Percentiles rank a stretch among this genome's conserved stretches.
These are phyloP conservation scores for Anthracocystis panici-leucophaei DNA, from an alignment of 1,284 basidiomycete genomes.

Conservation along the genomic window DNA sequence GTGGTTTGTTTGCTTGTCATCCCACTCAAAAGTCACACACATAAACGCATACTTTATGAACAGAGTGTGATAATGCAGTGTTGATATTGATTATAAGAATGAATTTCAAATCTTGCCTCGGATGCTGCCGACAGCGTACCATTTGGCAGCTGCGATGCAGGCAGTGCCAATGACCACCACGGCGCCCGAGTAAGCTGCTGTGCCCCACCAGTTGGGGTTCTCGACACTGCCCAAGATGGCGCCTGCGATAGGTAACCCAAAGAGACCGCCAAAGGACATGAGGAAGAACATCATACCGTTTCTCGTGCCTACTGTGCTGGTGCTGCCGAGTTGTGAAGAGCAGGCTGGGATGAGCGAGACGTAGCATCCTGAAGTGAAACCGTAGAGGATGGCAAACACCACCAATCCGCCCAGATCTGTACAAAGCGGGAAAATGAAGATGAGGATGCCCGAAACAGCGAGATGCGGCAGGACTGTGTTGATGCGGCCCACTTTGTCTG, in stretches of 20 bases:
- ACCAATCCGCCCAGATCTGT: conserved; percentile 34
- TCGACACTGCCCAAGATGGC: conserved; percentile 37
- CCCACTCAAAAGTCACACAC: no score
- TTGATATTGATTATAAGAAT: no score
- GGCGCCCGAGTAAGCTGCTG: conserved; percentile 16
- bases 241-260: conserved; percentile 48
- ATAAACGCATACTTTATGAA: no score
- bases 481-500: conserved; percentile 67
- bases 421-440: conserved; percentile 53
- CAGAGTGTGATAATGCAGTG: no score
- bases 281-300: conserved; percentile 53
- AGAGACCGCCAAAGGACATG: conserved; percentile 42
- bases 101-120: conserved; percentile 29
- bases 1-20: background rate
- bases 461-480: conserved; percentile 68
- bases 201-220: conserved; percentile 39
- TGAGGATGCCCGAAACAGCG: conserved; percentile 55
- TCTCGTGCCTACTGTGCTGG: conserved; percentile 38
- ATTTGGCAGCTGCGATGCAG: conserved; percentile 25
- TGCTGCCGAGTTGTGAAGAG: conserved; percentile 40
- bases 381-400: conserved; percentile 52
- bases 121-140: conserved; percentile 34
- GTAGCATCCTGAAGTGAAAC: conserved; percentile 55
- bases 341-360: conserved; percentile 56
- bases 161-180: conserved; percentile 27